Conservation (phyloP, 306 rosid species). For the Castanea crenata region DNA sequence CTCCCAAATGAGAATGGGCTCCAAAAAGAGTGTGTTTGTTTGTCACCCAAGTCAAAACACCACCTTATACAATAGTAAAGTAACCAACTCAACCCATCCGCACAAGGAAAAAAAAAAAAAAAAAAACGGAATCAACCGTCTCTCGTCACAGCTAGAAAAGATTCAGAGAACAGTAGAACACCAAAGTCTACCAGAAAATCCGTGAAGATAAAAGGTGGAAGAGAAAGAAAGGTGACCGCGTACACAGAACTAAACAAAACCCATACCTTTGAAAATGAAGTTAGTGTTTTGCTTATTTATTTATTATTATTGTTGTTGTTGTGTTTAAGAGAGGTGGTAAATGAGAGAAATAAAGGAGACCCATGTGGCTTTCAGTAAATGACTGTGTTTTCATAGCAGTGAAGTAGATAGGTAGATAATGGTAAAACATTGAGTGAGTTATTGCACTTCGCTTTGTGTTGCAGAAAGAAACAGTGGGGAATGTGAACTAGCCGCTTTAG, state of each 20-base stretch:
- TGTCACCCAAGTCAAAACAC: not conserved
- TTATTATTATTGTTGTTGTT: too few species aligned
- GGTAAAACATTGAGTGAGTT: not conserved
- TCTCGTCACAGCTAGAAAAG: slow-evolving; percentile 4
- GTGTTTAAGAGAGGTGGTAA: not conserved
- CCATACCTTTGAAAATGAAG: slow-evolving; percentile 8
- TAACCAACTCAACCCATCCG: slow-evolving; percentile 14
- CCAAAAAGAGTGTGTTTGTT: not conserved
- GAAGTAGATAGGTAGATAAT: slow-evolving; percentile 2
- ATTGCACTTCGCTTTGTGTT: slow-evolving; percentile 21
- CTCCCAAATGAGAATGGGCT: not conserved
- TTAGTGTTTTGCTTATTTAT: too few species aligned
- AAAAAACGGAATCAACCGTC: not conserved
- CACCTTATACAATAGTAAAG: not conserved
- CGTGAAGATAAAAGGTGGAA: slow-evolving; percentile 13
- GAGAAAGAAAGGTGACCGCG: slow-evolving; percentile 4
- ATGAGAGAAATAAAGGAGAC: slow-evolving; percentile 21
- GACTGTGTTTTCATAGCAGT: slow-evolving; percentile 3
- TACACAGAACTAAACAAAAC: not conserved
- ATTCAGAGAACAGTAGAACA: not conserved
- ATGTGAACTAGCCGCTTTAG: slow-evolving; percentile 8
- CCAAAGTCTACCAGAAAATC: slow-evolving; percentile 23
- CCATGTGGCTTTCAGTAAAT: slow-evolving; percentile 28
- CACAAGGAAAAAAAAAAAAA: not conserved
- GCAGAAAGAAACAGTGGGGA: slow-evolving; percentile 20